phyloP scores from a whole-genome alignment of 805 yeast genomes.

The Teunomyces cretensis region DNA sequence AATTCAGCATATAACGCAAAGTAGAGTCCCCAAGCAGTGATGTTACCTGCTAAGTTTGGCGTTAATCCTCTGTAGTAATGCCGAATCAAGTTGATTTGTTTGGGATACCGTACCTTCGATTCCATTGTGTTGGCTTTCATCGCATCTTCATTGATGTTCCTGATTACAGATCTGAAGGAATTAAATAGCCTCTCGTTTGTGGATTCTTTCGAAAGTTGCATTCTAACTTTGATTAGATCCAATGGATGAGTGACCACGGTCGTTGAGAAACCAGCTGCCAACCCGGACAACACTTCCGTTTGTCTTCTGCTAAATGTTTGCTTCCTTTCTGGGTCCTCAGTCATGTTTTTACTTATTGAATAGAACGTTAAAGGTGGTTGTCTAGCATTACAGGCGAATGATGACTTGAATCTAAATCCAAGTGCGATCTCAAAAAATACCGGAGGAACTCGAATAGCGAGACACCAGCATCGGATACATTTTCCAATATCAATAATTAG shows the following conservation, averaged over 20 bases:
- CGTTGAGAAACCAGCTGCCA: slow-evolving; percentile 77
- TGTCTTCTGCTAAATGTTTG: slow-evolving; percentile 21
- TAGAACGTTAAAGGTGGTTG: not conserved
- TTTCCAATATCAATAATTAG: too few species aligned
- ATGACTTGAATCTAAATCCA: too few species aligned
- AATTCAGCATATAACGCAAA: slow-evolving; percentile 72
- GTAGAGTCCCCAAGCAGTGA: slow-evolving; percentile 86
- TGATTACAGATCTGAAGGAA: slow-evolving; percentile 19
- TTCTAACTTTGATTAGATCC: slow-evolving; percentile 78
- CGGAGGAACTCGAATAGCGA: too few species aligned
- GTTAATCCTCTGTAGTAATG: slow-evolving; percentile 69
- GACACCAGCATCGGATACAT: too few species aligned
- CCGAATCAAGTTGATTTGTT: slow-evolving; percentile 8
- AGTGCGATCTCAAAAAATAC: too few species aligned
- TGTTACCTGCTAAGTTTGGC: slow-evolving; percentile 80
- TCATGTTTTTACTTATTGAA: not conserved
- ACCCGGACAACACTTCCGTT: slow-evolving; percentile 66
- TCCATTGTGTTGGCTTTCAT: not conserved
- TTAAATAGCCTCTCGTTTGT: slow-evolving; percentile 16
- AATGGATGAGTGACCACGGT: slow-evolving; percentile 86
- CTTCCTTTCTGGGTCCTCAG: not conserved
- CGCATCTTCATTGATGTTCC: slow-evolving; percentile 21
- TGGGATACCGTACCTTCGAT: not conserved
- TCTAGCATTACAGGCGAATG: not conserved
- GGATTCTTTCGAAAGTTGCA: slow-evolving; percentile 53